These are phyloP conservation scores for Globisporangium carolinianum DNA, from an alignment of 352 stramenopile species.

Conservation along the genomic window DNA sequence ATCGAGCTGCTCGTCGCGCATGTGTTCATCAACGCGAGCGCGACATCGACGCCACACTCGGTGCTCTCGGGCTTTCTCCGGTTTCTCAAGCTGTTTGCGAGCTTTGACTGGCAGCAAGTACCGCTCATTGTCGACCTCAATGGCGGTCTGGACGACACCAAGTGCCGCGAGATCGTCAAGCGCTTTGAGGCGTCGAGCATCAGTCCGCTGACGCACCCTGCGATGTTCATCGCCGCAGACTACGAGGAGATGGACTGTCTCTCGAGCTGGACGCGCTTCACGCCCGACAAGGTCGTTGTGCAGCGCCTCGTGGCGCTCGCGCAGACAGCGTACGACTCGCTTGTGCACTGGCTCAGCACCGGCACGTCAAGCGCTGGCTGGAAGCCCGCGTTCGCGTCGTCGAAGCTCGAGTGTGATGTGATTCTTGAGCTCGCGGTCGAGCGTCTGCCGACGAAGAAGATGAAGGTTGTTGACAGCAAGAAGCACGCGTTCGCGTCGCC, in stretches of 20 bases:
- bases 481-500: conserved; percentile 62
- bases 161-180: conserved; percentile 62
- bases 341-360: conserved; percentile 50
- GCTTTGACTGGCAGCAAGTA: conserved; percentile 65
- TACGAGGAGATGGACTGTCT: conserved; percentile 77
- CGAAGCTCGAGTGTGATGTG: conserved; percentile 57
- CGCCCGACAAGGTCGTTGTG: conserved; percentile 50
- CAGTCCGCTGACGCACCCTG: conserved; percentile 45
- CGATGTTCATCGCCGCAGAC: conserved; percentile 70
- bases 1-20: conserved; percentile 78
- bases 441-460: conserved; percentile 57
- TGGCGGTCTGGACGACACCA: conserved; percentile 42
- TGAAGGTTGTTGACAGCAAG: conserved; percentile 45
- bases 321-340: conserved; percentile 42
- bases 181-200: conserved; percentile 69
- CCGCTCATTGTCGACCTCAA: conserved; percentile 78
- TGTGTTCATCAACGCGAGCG: conserved; percentile 46
- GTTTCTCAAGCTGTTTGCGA: conserved; percentile 66
- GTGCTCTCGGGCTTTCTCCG: conserved; percentile 75
- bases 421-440: conserved; percentile 41
- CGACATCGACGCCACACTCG: conserved; percentile 54
- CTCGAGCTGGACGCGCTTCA: conserved; percentile 76
- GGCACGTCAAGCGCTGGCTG: conserved; percentile 50
- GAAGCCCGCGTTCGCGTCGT: conserved; percentile 55
- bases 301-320: conserved; percentile 60